A percentile compares a stretch with the other conserved stretches of the same genome.
phyloP scores from a whole-genome alignment of 495 filamentous ascomycete genomes.

The Neurospora sp. region DNA sequence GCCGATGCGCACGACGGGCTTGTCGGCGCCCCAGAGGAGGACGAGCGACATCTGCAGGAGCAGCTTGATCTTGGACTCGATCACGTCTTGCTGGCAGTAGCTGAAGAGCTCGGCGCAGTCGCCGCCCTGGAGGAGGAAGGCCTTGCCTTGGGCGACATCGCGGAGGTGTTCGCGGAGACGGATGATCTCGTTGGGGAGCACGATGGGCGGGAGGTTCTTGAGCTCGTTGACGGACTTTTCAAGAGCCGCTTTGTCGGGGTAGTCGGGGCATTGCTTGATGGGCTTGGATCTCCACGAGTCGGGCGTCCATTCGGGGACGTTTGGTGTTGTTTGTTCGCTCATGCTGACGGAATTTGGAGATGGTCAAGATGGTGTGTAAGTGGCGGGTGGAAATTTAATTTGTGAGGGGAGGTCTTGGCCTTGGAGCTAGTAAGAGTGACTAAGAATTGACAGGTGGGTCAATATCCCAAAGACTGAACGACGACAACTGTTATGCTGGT shows the following conservation, averaged over 20 bases:
- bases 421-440: not conserved
- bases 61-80: slow-evolving; percentile 93
- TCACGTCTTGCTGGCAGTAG: slow-evolving; percentile 82
- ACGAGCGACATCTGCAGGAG: slow-evolving; percentile 93
- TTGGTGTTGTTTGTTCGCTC: not conserved
- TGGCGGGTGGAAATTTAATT: not conserved
- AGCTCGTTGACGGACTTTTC: slow-evolving; percentile 60
- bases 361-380: not conserved
- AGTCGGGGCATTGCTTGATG: slow-evolving; percentile 82
- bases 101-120: slow-evolving; percentile 97
- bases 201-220: slow-evolving; percentile 71
- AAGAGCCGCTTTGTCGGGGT: slow-evolving; percentile 56
- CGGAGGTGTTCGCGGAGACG: slow-evolving; percentile 64
- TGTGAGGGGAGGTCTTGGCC: not conserved
- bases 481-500: not conserved
- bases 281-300: slow-evolving; percentile 83
- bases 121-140: slow-evolving; percentile 90
- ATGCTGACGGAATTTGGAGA: not conserved
- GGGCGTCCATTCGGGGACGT: slow-evolving; percentile 35
- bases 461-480: not conserved
- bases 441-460: not conserved
- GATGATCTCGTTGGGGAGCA: slow-evolving; percentile 76
- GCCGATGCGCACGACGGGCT: slow-evolving; percentile 87
- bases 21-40: slow-evolving; percentile 79
- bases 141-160: slow-evolving; percentile 84